Base-by-base conservation (phyloP, 1,284 basidiomycete genomes). In the Naganishia sp. region DNA sequence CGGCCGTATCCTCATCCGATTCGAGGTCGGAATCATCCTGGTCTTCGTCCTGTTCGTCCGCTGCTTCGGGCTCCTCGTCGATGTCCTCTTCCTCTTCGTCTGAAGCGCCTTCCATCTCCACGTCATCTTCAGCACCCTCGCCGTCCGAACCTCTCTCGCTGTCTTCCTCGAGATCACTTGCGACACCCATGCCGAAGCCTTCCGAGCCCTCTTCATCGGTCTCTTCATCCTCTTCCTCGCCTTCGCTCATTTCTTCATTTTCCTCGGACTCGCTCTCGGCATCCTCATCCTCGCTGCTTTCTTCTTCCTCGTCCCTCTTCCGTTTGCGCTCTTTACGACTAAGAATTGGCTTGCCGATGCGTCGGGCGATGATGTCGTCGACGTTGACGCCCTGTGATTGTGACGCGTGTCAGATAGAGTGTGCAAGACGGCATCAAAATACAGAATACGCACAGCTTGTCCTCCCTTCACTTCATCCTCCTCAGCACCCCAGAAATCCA, bases 291-390 rank as follows among this genome's bases (percentile, higher is more conserved):
- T 74, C 74, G 10, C 71, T 72, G 15, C 71, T 72, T 3, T 69
- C 71, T 11, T 71, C 70, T 11, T 70, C 74, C 11, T 76, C 75
- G 4, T 72, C 77, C 21, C 75, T 89, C 66, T 86, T 83, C 76
- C 90, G 89, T 39, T 79, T 79, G 44, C 55, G 63, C 13, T 63
- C 59, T 49, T 49, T 76, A 75, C 69, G 73, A 70, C 70, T 66
- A 65, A 71, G 70, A 56, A 75, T 66, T 46, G 70, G 75, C 77
- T 72, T 81, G 74, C 64, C 81, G 64, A 82, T 85, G 65, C 88
- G 83, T 66, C 88, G 83, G 54, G 87, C 87, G 73, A 94, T 93
- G 71, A 95, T 96, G 75, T 96, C 92, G 79, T 96, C 91, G 11
- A 97, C 88, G 52, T 89, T 92, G 55, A 96, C 86, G 16, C 89